phyloP scores from a whole-genome alignment of 192 early-diverging fungal species.

The Phycomyces blakesleeanus region DNA sequence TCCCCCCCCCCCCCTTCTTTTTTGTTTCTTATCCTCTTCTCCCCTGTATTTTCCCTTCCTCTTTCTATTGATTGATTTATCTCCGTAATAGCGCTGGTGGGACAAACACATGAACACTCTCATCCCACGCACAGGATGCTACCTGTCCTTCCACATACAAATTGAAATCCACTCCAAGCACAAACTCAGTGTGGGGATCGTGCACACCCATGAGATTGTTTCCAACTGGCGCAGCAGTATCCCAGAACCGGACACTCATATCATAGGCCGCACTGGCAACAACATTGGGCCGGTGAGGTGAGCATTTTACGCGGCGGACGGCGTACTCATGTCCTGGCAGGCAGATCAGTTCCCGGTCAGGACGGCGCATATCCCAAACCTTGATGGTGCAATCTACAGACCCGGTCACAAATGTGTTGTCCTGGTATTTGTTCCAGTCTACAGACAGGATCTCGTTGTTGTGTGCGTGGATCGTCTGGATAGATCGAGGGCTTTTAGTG shows the following conservation, averaged over 20 bases:
- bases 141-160: conserved; percentile 83
- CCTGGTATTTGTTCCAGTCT: conserved; percentile 98
- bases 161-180: conserved; percentile 90
- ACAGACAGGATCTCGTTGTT: conserved; percentile 81
- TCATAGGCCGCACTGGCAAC: conserved; percentile 89
- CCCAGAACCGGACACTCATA: conserved; percentile 96
- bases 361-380: conserved; percentile 87
- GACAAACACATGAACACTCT: conserved; percentile 67
- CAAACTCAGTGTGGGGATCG: conserved; percentile 93
- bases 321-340: conserved; percentile 91
- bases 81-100: conserved; percentile 32
- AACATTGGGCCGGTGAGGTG: conserved; percentile 80
- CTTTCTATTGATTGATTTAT: too few relatives aligned
- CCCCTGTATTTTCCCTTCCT: too few relatives aligned
- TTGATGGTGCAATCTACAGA: conserved; percentile 86
- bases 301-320: conserved; percentile 87
- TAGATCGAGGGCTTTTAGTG: conserved; percentile 59
- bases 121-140: conserved; percentile 97
- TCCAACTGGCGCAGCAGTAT: conserved; percentile 48
- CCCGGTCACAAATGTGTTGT: conserved; percentile 79
- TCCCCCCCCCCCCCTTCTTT: too few relatives aligned
- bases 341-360: conserved; percentile 65
- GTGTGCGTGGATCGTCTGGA: conserved; percentile 76
- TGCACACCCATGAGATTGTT: conserved; percentile 60
- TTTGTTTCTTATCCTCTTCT: too few relatives aligned